Conservation (phyloP, 1,284 basidiomycete species). For the Sporisorium graminicola region DNA sequence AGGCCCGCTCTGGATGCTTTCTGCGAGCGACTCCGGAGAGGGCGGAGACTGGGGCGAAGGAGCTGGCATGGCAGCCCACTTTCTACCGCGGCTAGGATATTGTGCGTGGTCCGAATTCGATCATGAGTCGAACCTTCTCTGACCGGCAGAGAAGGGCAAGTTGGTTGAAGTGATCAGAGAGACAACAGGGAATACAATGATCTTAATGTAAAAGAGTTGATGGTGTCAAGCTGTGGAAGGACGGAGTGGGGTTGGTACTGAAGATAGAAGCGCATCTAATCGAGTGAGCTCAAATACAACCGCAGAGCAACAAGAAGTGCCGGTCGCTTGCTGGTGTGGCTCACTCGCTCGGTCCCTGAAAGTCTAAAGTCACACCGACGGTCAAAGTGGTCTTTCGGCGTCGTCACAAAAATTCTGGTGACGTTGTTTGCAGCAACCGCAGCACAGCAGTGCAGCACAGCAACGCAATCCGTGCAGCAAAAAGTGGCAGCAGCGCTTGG, state of each 20-base stretch:
- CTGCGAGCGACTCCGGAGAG: constrained; percentile 33
- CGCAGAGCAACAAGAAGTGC: not conserved
- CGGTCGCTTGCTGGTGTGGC: not conserved
- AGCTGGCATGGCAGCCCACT: constrained; percentile 7
- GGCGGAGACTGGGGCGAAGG: constrained; percentile 14
- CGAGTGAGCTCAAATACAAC: not conserved
- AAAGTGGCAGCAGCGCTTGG: too few relatives aligned
- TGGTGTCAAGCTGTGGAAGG: not conserved
- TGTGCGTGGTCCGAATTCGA: not conserved
- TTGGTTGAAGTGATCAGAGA: not conserved
- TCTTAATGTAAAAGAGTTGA: not conserved
- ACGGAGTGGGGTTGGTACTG: not conserved
- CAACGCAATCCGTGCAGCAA: not conserved
- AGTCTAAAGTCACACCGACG: constrained; percentile 11
- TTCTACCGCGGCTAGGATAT: not conserved
- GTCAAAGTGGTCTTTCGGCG: not conserved
- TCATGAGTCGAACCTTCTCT: constrained; percentile 3
- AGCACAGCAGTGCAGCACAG: not conserved
- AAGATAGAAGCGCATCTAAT: not conserved
- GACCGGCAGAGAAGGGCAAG: constrained; percentile 12
- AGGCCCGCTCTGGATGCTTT: constrained; percentile 24
- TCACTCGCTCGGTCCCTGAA: constrained; percentile 3
- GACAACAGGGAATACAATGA: not conserved
- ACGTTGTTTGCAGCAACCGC: not conserved
- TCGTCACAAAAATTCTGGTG: not conserved